phyloP scores from a whole-genome alignment of 805 yeast species.

The Pichia cabralensis region DNA sequence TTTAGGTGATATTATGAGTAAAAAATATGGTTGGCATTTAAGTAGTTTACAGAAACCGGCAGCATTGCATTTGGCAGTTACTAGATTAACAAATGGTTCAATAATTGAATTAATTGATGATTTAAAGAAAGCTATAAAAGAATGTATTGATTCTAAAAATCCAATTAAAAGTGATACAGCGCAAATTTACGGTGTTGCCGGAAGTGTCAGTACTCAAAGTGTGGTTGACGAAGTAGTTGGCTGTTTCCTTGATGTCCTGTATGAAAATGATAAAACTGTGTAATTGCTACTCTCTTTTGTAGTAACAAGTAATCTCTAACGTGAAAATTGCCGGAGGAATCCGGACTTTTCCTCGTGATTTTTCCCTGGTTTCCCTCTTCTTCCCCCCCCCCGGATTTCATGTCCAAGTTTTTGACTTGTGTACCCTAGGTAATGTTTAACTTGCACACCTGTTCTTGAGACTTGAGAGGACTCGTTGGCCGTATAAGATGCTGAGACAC shows the following conservation, averaged over 20 bases:
- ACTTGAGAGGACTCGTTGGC: too few relatives aligned
- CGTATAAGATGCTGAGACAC: constrained; percentile 1
- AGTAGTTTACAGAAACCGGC: constrained; percentile 81
- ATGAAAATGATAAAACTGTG: constrained; percentile 34
- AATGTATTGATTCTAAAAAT: constrained; percentile 22
- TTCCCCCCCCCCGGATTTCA: too few relatives aligned
- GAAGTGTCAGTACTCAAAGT: constrained; percentile 74
- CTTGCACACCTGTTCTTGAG: too few relatives aligned
- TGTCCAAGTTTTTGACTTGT: too few relatives aligned
- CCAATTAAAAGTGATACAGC: constrained; percentile 51
- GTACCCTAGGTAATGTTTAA: too few relatives aligned
- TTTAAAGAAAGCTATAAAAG: constrained; percentile 34
- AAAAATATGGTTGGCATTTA: constrained; percentile 75
- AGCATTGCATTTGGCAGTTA: constrained; percentile 85
- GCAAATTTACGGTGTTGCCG: constrained; percentile 92
- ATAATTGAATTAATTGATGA: constrained; percentile 50
- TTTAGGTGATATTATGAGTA: constrained; percentile 58
- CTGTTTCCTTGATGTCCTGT: constrained; percentile 74
- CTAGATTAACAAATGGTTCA: constrained; percentile 54
- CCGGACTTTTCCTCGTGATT: too few relatives aligned
- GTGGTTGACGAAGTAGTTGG: constrained; percentile 72
- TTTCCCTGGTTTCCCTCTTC: too few relatives aligned
- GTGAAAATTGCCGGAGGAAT: too few relatives aligned
- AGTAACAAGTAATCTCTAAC: too few relatives aligned
- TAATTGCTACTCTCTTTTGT: too few relatives aligned